phyloP scores from a whole-genome alignment of 768 basidiomycete species.

The Rhizopogon roseolus region DNA sequence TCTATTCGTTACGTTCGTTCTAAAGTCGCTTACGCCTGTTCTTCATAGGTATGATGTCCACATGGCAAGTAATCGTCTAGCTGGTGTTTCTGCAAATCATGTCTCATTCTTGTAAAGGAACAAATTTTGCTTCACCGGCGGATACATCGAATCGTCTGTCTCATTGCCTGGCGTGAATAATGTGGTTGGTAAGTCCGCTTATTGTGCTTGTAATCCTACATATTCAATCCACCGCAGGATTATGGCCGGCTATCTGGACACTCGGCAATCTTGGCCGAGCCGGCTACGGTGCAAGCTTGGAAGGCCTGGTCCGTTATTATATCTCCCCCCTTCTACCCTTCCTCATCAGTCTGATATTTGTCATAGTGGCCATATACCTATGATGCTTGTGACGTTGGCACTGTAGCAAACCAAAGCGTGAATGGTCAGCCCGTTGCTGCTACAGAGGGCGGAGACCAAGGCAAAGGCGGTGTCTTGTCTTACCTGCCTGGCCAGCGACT shows the following conservation, averaged over 20 bases:
- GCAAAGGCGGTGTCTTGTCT: conserved; percentile 47
- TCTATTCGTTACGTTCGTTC: conserved; percentile 15
- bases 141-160: conserved; percentile 63
- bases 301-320: conserved; percentile 37
- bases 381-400: conserved; percentile 80
- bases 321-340: not conserved
- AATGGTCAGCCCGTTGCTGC: conserved; percentile 66
- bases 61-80: conserved; percentile 23
- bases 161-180: conserved; percentile 63
- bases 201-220: not conserved
- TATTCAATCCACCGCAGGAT: conserved; percentile 21
- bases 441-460: conserved; percentile 49
- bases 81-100: not conserved
- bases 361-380: conserved; percentile 64
- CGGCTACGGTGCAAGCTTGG: conserved; percentile 62
- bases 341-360: not conserved
- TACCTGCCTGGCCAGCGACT: conserved; percentile 79
- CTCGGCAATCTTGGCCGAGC: conserved; percentile 60
- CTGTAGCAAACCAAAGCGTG: conserved; percentile 73
- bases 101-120: conserved; percentile 43
- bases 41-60: conserved; percentile 44
- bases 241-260: conserved; percentile 56
- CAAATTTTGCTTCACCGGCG: conserved; percentile 88
- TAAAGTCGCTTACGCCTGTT: not conserved
- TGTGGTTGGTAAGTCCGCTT: conserved; percentile 38